phyloP scores from a whole-genome alignment of 306 rosid genomes.

The Cucumis sativus region DNA sequence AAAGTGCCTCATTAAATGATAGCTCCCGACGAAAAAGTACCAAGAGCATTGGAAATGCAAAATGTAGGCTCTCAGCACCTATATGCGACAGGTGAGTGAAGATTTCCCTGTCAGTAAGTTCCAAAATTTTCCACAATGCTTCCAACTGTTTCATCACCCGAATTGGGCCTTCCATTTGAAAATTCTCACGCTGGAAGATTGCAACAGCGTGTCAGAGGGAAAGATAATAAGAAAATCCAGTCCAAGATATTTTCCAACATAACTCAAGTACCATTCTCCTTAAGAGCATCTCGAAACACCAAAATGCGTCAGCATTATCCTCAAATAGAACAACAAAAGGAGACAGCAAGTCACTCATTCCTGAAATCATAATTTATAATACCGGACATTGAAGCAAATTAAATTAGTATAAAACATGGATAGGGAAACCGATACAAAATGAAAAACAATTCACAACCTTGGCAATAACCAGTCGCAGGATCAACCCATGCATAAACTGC shows the following conservation, averaged over 20 bases:
- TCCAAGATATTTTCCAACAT: conserved; percentile 21
- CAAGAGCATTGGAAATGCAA: conserved; percentile 88
- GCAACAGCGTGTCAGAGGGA: conserved; percentile 19
- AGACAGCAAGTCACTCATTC: conserved; percentile 98
- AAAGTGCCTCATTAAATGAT: conserved; percentile 79
- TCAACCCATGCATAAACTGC: conserved; percentile 98
- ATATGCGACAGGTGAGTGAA: conserved; percentile 66
- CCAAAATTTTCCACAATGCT: conserved; percentile 73
- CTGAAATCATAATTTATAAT: conserved; percentile 41
- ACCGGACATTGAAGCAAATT: conserved; percentile 11
- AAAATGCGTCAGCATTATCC: conserved; percentile 94
- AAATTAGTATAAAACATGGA: not conserved
- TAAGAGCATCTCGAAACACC: conserved; percentile 99
- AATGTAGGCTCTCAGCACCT: conserved; percentile 96
- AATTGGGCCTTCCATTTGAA: conserved; percentile 92
- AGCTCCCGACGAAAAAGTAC: conserved; percentile 93
- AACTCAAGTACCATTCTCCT: conserved; percentile 76
- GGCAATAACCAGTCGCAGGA: conserved; percentile 94
- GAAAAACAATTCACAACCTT: conserved; percentile 39
- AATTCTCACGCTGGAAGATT: conserved; percentile 62
- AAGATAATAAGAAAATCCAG: conserved; percentile 7
- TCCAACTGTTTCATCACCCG: conserved; percentile 87
- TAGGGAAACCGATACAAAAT: conserved; percentile 8
- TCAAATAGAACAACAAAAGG: conserved; percentile 91
- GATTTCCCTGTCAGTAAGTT: conserved; percentile 65